phyloP scores from a whole-genome alignment of 805 yeast species.

The Pichia paraexigua region DNA sequence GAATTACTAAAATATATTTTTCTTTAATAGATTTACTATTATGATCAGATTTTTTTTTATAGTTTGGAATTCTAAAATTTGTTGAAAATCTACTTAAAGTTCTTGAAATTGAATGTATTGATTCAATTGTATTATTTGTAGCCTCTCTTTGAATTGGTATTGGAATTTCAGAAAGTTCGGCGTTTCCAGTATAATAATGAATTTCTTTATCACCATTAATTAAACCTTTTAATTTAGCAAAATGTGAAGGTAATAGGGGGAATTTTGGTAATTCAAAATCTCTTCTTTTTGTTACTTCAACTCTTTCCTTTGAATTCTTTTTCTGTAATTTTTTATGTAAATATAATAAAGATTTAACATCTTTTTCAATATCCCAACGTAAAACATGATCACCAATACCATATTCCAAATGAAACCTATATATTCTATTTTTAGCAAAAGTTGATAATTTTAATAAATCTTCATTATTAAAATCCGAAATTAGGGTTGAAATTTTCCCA shows the following conservation, averaged over 20 bases:
- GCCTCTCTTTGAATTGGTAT: neutral
- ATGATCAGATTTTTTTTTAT: neutral
- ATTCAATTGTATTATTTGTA: neutral
- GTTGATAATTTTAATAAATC: slow-evolving; percentile 4
- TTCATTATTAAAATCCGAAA: neutral
- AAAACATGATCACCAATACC: slow-evolving; percentile 77
- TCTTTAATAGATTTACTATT: neutral
- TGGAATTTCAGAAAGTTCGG: neutral
- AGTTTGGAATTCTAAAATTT: neutral
- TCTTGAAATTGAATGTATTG: slow-evolving; percentile 2
- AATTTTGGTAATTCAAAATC: slow-evolving; percentile 31
- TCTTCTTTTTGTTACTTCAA: slow-evolving; percentile 10
- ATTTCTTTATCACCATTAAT: slow-evolving; percentile 4
- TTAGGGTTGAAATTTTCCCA: neutral
- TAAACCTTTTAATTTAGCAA: slow-evolving; percentile 4
- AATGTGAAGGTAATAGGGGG: slow-evolving; percentile 21
- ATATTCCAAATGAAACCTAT: slow-evolving; percentile 73
- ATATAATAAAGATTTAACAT: slow-evolving; percentile 60
- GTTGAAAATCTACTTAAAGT: neutral
- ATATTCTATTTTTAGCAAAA: slow-evolving; percentile 34
- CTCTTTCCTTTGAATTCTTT: slow-evolving; percentile 7
- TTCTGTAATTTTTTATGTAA: slow-evolving; percentile 57
- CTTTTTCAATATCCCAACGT: slow-evolving; percentile 73
- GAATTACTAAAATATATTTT: slow-evolving; percentile 6
- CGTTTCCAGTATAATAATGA: neutral